Percentiles rank a stretch among this genome's conserved stretches.
phyloP scores from a whole-genome alignment of 257 asterid genomes.

The Echium plantagineum region DNA sequence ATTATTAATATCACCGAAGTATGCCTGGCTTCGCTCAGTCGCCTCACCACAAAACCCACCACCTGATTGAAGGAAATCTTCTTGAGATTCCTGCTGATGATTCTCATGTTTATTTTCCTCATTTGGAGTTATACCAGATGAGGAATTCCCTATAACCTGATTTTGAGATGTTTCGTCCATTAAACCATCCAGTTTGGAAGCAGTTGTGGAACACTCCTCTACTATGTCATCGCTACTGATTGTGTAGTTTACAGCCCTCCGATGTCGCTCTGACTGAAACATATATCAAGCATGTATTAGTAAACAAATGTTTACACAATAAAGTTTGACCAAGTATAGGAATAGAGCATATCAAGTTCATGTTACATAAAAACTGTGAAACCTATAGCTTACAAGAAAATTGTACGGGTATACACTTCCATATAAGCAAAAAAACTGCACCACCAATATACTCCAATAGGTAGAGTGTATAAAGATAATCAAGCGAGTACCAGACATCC shows the following conservation, averaged over 20 bases:
- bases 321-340: conserved; percentile 1
- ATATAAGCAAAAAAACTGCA: background rate
- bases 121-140: conserved; percentile 8
- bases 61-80: conserved; percentile 8
- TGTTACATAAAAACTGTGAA: background rate
- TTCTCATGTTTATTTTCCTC: conserved; percentile 9
- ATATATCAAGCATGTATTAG: conserved; percentile 1
- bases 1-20: conserved; percentile 15
- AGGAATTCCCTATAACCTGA: conserved; percentile 10
- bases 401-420: too few species aligned
- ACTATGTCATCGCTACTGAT: conserved; percentile 19
- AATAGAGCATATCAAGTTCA: background rate
- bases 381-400: background rate
- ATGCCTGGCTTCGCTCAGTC: conserved; percentile 12
- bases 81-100: conserved; percentile 1
- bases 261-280: conserved; percentile 54
- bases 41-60: conserved; percentile 14
- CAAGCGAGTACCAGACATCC: too few species aligned
- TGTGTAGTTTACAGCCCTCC: conserved; percentile 51
- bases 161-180: conserved; percentile 17
- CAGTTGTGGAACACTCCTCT: conserved; percentile 19
- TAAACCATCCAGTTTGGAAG: conserved; percentile 8
- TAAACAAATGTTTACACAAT: background rate
- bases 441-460: background rate
- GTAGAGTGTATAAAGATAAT: too few species aligned